Base-by-base conservation (phyloP, 225 moss, liverwort and hornwort genomes). In the Sphagnum tenellum region DNA sequence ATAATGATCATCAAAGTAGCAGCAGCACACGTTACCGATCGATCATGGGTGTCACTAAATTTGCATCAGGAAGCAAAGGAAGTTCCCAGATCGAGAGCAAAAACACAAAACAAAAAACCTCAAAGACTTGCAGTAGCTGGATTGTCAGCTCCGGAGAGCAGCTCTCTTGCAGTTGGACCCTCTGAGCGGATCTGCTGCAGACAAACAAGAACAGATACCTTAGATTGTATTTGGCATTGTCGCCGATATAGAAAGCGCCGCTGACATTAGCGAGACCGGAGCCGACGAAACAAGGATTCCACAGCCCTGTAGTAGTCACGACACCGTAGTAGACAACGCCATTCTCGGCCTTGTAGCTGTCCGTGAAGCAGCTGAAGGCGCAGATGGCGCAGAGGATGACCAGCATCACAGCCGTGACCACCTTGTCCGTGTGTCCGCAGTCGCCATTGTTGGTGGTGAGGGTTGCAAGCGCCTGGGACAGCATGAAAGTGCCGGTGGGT, bases 321-420 rank as follows among this genome's bases (percentile, higher is more conserved):
- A 66, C 0, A 9, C 66, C 66, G 47, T 66, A 56, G 55, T 66
- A 56, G 8, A 66, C 66, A 55, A 55, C 57, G 29, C 29, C 29
- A 29, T 29, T 29, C 29, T 29, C 29, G 29, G 66, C 72, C 0
- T 62, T 74, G 70, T 73, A 72, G 64, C 84, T 82, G 74, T 94
- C 88, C 0, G 82, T 29, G 29, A 29, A 29, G 29, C 29, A 29
- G 29, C 29, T 29, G 29, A 29, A 29, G 29, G 29, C 29, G 29
- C 29, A 29, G 29, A 29, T 29, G 29, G 29, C 1, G 29, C 29
- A 29, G 29, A 29, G 66, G 44, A 66, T 56, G 45, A 66, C 0
- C n/a, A 66, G 56, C 66, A 66, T 56, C 9, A 57, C 0, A 13
- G 47, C 9, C 44, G 66, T 66, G 55, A 66, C 57, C 9, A 66